phyloP scores from a whole-genome alignment of 1,284 basidiomycete species.

The Veloporphyrellus conicus region DNA sequence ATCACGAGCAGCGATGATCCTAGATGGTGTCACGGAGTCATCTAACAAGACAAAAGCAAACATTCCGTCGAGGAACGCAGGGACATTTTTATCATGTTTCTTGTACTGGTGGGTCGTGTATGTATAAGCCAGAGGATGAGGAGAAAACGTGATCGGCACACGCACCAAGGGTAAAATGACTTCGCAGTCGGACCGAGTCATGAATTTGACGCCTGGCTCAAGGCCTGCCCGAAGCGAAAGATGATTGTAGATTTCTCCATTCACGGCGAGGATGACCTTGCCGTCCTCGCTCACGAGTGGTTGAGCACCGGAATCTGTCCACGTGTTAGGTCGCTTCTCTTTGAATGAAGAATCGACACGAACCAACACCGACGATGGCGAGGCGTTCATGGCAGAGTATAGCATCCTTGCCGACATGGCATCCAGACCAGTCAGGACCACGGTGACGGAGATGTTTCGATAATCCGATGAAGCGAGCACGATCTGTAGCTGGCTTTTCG shows the following conservation, averaged over 20 bases:
- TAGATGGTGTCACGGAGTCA: conserved; percentile 83
- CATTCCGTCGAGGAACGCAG: conserved; percentile 91
- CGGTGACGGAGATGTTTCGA: conserved; percentile 89
- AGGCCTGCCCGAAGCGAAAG: conserved; percentile 73
- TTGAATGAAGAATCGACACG: conserved; percentile 34
- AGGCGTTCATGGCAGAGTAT: conserved; percentile 88
- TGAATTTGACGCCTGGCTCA: conserved; percentile 73
- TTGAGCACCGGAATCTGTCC: conserved; percentile 91
- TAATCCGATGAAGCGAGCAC: conserved; percentile 74
- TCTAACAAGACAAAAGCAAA: conserved; percentile 98
- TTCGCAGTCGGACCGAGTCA: conserved; percentile 98
- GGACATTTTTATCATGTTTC: conserved; percentile 74
- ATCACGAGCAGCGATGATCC: conserved; percentile 93
- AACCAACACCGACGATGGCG: conserved; percentile 96
- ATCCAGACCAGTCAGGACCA: conserved; percentile 96
- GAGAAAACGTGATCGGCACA: conserved; percentile 19
- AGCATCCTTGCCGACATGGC: conserved; percentile 76
- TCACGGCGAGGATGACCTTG: conserved; percentile 86
- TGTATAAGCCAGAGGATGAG: conserved; percentile 2
- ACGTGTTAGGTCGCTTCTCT: conserved; percentile 10
- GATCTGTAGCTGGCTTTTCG: conserved; percentile 63
- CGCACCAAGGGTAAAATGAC: conserved; percentile 87
- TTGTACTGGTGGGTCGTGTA: conserved; percentile 58
- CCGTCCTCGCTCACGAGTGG: conserved; percentile 88
- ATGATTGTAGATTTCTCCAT: conserved; percentile 99